These are phyloP conservation scores for Hondaea fermentalgiana DNA, from an alignment of 108 stramenopile genomes.

Conservation along the genomic window DNA sequence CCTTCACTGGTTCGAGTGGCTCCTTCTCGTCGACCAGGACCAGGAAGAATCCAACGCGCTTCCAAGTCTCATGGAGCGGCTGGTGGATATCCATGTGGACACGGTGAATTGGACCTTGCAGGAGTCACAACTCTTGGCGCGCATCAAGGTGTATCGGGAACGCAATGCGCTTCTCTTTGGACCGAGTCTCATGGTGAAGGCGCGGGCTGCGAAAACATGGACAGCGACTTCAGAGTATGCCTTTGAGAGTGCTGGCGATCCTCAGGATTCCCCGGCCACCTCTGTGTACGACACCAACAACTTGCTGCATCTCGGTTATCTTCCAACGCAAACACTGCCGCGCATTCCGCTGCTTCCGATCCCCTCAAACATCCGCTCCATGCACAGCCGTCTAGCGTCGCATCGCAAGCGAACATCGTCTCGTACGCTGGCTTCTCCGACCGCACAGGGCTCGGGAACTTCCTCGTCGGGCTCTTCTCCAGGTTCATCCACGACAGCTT, in stretches of 20 bases:
- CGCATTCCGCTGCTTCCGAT: constrained; percentile 7
- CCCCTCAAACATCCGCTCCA: neutral
- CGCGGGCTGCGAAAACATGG: neutral
- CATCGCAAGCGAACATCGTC: neutral
- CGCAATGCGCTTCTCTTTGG: neutral
- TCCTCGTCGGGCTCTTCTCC: neutral
- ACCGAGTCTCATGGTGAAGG: constrained; percentile 2
- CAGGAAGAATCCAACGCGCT: neutral
- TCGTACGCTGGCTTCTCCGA: neutral
- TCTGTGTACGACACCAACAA: constrained; percentile 1
- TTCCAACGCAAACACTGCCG: neutral
- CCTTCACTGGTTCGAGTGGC: constrained; percentile 8
- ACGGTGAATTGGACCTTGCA: neutral
- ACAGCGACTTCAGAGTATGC: neutral
- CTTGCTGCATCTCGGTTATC: constrained; percentile 2
- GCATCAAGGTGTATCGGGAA: neutral
- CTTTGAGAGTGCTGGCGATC: neutral
- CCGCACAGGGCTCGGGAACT: neutral
- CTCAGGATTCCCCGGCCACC: neutral
- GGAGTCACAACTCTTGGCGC: neutral
- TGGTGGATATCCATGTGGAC: neutral
- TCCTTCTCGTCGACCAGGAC: neutral
- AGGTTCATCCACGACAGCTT: neutral
- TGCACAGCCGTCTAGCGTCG: neutral
- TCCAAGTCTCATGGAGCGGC: neutral